These are phyloP conservation scores for Xerocomellus amylosporus DNA, from an alignment of 768 basidiomycete species.

Conservation along the genomic window DNA sequence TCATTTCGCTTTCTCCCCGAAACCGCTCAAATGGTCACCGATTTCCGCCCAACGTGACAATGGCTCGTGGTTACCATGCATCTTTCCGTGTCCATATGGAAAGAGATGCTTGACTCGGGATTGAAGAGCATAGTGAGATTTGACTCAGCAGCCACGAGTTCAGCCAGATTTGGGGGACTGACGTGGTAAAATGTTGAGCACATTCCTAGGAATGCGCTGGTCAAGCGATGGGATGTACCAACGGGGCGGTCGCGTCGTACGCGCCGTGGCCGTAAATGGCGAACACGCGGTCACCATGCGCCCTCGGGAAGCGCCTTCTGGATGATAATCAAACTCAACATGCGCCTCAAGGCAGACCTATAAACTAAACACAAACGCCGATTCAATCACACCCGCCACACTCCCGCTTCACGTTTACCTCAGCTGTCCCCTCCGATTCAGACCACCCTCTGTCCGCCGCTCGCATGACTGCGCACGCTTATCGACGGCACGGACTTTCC, in stretches of 20 bases:
- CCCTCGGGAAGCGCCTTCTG: constrained; percentile 25
- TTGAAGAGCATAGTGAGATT: background rate
- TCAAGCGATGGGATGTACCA: constrained; percentile 18
- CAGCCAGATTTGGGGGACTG: background rate
- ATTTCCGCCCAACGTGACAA: background rate
- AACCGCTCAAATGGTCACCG: background rate
- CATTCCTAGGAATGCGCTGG: background rate
- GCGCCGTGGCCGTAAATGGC: constrained; percentile 31
- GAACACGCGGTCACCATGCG: constrained; percentile 38
- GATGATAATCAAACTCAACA: constrained; percentile 24
- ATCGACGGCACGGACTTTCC: constrained; percentile 21
- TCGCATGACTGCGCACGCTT: constrained; percentile 16
- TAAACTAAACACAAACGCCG: constrained; percentile 24
- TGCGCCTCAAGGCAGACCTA: constrained; percentile 30
- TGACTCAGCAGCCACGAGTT: background rate
- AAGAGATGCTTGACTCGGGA: background rate
- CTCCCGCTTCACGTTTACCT: constrained; percentile 28
- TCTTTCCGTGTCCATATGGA: background rate
- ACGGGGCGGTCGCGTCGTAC: constrained; percentile 12
- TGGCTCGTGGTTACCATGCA: background rate
- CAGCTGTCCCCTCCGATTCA: constrained; percentile 21
- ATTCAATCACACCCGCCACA: constrained; percentile 21
- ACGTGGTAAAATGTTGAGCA: constrained; percentile 6
- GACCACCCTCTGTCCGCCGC: constrained; percentile 11
- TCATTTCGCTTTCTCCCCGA: constrained; percentile 15